These are phyloP conservation scores for Zostera marina DNA, from an alignment of 116 monocot species.

Conservation along the genomic window DNA sequence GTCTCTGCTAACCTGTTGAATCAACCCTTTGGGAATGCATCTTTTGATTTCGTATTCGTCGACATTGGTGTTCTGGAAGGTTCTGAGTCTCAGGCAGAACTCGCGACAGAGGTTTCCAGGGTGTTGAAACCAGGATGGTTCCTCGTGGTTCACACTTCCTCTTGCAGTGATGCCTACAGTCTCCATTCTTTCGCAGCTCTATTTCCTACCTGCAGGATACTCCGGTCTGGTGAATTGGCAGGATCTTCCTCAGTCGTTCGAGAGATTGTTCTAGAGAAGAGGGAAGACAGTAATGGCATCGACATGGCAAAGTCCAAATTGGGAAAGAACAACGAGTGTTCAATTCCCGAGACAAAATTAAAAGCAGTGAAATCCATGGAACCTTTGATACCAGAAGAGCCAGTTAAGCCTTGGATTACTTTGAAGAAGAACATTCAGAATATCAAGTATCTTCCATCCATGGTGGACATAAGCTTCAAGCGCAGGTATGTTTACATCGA, in stretches of 20 bases:
- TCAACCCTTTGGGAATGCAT: conserved; percentile 29
- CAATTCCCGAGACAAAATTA: conserved; percentile 36
- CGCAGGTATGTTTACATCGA: conserved; percentile 64
- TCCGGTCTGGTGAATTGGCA: conserved; percentile 38
- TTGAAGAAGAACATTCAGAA: conserved; percentile 73
- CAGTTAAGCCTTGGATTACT: conserved; percentile 85
- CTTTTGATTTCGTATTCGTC: conserved; percentile 61
- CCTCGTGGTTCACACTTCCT: conserved; percentile 39
- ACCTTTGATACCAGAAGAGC: conserved; percentile 71
- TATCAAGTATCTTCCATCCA: conserved; percentile 66
- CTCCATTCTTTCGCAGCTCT: conserved; percentile 37
- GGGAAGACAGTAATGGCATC: conserved; percentile 7
- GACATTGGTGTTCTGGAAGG: conserved; percentile 25
- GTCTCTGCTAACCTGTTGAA: conserved; percentile 17
- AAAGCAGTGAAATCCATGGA: conserved; percentile 42
- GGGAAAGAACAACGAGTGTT: conserved; percentile 29
- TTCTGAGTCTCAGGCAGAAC: conserved; percentile 16
- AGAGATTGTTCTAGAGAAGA: conserved; percentile 65
- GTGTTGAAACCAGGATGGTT: conserved; percentile 42
- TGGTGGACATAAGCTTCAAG: conserved; percentile 78
- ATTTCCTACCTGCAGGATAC: conserved; percentile 20
- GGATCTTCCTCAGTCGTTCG: conserved; percentile 10
- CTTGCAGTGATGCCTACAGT: conserved; percentile 49
- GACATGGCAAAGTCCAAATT: background rate
- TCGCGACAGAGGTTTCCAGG: conserved; percentile 43